phyloP scores from a whole-genome alignment of 106 monocot species.

The Apostasia shenzhenica region DNA sequence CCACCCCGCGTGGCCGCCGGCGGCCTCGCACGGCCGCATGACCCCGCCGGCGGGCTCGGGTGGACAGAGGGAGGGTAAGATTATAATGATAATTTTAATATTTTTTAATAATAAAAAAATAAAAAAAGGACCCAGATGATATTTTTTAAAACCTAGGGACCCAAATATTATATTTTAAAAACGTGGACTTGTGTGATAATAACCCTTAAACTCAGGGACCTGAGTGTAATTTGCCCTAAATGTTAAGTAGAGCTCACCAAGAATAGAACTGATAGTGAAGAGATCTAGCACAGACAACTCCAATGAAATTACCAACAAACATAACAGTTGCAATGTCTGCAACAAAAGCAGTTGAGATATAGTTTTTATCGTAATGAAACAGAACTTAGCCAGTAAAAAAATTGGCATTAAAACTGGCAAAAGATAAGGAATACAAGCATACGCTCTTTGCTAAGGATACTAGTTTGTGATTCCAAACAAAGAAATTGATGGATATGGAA shows the following conservation, averaged over 20 bases:
- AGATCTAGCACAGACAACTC: slow-evolving; percentile 83
- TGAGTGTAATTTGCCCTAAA: not conserved
- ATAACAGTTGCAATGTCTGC: slow-evolving; percentile 79
- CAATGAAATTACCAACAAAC: slow-evolving; percentile 99
- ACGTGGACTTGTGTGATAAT: too few species aligned
- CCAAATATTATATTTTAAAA: too few species aligned
- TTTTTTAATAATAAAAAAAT: too few species aligned
- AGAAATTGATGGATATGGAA: slow-evolving; percentile 11
- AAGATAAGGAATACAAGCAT: slow-evolving; percentile 11
- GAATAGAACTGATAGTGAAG: slow-evolving; percentile 99
- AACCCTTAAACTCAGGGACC: too few species aligned
- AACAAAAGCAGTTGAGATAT: not conserved
- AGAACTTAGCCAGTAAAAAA: not conserved
- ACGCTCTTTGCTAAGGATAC: slow-evolving; percentile 60
- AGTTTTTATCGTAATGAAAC: not conserved
- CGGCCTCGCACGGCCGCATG: too few species aligned
- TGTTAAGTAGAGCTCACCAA: slow-evolving; percentile 44
- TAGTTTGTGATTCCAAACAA: slow-evolving; percentile 31
- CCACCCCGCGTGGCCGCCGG: too few species aligned
- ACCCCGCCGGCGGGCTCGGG: too few species aligned
- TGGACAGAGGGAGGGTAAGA: too few species aligned
- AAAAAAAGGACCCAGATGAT: too few species aligned
- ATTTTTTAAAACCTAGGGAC: too few species aligned
- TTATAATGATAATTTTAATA: too few species aligned
- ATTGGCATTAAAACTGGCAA: not conserved